Conservation (phyloP, 2,329 filamentous ascomycete genomes). For the Blumeria graminis region DNA sequence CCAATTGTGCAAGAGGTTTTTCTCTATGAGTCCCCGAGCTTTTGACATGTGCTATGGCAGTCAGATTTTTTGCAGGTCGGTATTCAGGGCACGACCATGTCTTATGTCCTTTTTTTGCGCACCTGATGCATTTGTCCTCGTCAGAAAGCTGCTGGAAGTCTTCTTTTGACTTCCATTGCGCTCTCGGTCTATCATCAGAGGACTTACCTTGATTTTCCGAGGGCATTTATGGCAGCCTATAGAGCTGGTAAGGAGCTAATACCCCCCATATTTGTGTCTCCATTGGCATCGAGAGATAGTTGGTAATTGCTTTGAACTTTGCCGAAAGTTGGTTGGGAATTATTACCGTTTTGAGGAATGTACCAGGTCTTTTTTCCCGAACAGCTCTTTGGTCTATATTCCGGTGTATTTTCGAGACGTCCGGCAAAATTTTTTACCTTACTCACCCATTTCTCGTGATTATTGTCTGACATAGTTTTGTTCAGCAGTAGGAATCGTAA, state of each 20-base stretch:
- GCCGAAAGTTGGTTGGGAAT: not conserved
- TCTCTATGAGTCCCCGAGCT: not conserved
- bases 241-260: not conserved
- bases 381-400: not conserved
- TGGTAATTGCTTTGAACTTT: not conserved
- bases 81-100: not conserved
- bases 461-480: not conserved
- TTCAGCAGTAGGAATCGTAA: not conserved
- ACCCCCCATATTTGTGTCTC: not conserved
- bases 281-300: not conserved
- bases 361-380: not conserved
- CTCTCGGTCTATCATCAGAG: not conserved
- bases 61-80: not conserved
- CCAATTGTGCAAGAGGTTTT: too few species aligned
- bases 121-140: not conserved
- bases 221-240: not conserved
- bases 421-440: not conserved
- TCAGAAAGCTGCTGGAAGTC: not conserved
- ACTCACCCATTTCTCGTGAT: too few species aligned
- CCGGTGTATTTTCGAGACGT: not conserved
- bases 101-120: not conserved
- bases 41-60: not conserved
- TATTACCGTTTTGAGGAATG: not conserved
- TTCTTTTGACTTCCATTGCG: not conserved
- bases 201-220: not conserved